These are phyloP conservation scores for Saccharomycopsis hybrid DNA, from an alignment of 1,139 yeast genomes.

Conservation along the genomic window DNA sequence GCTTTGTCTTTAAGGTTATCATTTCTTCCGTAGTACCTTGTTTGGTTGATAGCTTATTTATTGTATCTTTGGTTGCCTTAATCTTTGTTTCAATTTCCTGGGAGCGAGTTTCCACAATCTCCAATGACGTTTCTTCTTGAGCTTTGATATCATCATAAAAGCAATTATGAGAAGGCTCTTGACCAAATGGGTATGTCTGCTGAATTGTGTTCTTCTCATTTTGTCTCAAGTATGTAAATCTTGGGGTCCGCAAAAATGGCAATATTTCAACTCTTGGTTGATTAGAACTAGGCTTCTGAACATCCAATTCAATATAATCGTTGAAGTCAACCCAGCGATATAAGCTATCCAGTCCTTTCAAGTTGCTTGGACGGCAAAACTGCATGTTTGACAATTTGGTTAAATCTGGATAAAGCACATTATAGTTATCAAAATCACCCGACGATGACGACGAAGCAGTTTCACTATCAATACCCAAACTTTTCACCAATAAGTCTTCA, in stretches of 20 bases:
- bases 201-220: slow-evolving; percentile 44
- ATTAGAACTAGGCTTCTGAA: slow-evolving; percentile 40
- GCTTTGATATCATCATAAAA: slow-evolving; percentile 45
- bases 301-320: slow-evolving; percentile 70
- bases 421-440: no score
- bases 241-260: slow-evolving; percentile 67
- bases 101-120: slow-evolving; percentile 37
- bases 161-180: slow-evolving; percentile 61
- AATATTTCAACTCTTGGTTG: slow-evolving; percentile 53
- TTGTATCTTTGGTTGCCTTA: slow-evolving; percentile 26
- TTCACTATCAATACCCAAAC: slow-evolving; percentile 29
- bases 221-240: slow-evolving; percentile 71
- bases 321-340: slow-evolving; percentile 66
- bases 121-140: slow-evolving; percentile 49
- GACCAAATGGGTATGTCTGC: slow-evolving; percentile 61
- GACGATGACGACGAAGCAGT: slow-evolving; percentile 20
- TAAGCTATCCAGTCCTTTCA: slow-evolving; percentile 34
- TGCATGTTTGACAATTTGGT: no score
- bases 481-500: slow-evolving; percentile 45
- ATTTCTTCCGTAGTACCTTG: slow-evolving; percentile 20
- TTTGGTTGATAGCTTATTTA: slow-evolving; percentile 30
- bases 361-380: slow-evolving; percentile 29
- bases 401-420: slow-evolving; percentile 11
- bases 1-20: slow-evolving; percentile 29
- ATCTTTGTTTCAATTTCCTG: slow-evolving; percentile 41